Percentiles rank a stretch among this genome's conserved stretches.
phyloP scores from a whole-genome alignment of 495 filamentous ascomycete genomes.

The Penicillium atrosanguineum region DNA sequence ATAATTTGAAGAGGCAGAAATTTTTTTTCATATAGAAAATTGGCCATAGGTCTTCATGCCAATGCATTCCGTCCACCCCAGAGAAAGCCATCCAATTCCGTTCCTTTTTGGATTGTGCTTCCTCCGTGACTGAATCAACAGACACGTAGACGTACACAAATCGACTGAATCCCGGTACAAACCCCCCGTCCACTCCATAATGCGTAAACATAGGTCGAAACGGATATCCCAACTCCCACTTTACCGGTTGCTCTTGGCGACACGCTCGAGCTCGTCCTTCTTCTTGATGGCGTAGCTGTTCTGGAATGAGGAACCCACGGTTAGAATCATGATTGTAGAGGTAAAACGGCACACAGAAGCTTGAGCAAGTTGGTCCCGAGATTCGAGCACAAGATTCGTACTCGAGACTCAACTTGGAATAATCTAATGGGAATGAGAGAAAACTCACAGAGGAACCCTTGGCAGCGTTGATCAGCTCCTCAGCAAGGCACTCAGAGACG shows the following conservation, averaged over 20 bases:
- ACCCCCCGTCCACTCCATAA: constrained; percentile 50
- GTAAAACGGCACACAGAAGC: not conserved
- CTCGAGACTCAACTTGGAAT: not conserved
- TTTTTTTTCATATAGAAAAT: constrained; percentile 34
- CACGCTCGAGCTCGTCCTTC: constrained; percentile 99
- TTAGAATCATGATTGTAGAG: not conserved
- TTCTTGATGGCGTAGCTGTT: constrained; percentile 99
- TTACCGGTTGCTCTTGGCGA: constrained; percentile 99
- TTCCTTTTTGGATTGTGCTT: constrained; percentile 42
- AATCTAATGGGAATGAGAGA: not conserved
- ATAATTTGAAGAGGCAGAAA: constrained; percentile 23
- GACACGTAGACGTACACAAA: constrained; percentile 47
- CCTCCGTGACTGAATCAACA: constrained; percentile 47
- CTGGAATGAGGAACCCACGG: not conserved
- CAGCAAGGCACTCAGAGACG: constrained; percentile 92
- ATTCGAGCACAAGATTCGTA: not conserved
- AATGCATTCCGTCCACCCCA: constrained; percentile 48
- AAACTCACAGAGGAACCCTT: constrained; percentile 77
- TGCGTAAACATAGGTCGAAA: constrained; percentile 46
- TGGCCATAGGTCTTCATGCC: constrained; percentile 42
- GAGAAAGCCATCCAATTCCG: constrained; percentile 45
- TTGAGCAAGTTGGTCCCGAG: not conserved
- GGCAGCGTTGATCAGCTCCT: constrained; percentile 99
- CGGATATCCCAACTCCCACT: constrained; percentile 47
- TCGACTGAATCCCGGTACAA: constrained; percentile 47